Conservation (phyloP, 805 yeast species). For the Pichia nakasei region DNA sequence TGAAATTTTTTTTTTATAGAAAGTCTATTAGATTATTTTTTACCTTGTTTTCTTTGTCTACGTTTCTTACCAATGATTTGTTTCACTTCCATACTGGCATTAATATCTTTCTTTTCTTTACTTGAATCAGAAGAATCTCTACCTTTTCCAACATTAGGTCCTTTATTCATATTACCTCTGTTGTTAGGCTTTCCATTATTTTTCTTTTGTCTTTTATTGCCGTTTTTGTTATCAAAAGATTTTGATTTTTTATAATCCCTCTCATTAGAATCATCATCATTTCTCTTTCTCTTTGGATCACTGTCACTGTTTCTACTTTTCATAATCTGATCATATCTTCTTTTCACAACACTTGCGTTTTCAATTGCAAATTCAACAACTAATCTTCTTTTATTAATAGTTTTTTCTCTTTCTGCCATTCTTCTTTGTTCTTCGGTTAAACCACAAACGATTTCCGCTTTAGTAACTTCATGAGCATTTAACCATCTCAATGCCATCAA, state of each 20-base stretch:
- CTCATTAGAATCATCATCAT: slow-evolving; percentile 11
- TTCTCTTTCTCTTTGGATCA: slow-evolving; percentile 19
- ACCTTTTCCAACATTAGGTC: slow-evolving; percentile 3
- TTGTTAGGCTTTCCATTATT: slow-evolving; percentile 8
- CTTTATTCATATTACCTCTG: slow-evolving; percentile 14
- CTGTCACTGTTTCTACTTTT: slow-evolving; percentile 20
- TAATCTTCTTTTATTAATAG: slow-evolving; percentile 54
- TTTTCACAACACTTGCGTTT: slow-evolving; percentile 85
- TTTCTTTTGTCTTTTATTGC: slow-evolving; percentile 13
- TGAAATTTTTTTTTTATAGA: no score
- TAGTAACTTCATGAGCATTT: slow-evolving; percentile 81
- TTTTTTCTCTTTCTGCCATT: slow-evolving; percentile 42
- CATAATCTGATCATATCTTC: slow-evolving; percentile 65
- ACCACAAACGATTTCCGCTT: slow-evolving; percentile 64
- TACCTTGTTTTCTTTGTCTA: slow-evolving; percentile 42
- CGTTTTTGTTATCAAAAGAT: slow-evolving; percentile 16
- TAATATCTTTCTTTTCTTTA: slow-evolving; percentile 14
- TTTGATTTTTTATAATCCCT: slow-evolving; percentile 6
- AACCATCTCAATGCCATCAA: slow-evolving; percentile 96
- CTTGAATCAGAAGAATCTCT: neutral
- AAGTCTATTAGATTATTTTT: neutral
- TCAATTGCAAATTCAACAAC: slow-evolving; percentile 95
- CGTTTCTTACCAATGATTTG: slow-evolving; percentile 62
- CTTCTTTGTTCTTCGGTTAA: slow-evolving; percentile 59
- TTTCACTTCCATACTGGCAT: slow-evolving; percentile 45